Evolutionary conservation across 257 asterid species (phyloP).

Genomic region (Primulina huaijiensis): DNA sequence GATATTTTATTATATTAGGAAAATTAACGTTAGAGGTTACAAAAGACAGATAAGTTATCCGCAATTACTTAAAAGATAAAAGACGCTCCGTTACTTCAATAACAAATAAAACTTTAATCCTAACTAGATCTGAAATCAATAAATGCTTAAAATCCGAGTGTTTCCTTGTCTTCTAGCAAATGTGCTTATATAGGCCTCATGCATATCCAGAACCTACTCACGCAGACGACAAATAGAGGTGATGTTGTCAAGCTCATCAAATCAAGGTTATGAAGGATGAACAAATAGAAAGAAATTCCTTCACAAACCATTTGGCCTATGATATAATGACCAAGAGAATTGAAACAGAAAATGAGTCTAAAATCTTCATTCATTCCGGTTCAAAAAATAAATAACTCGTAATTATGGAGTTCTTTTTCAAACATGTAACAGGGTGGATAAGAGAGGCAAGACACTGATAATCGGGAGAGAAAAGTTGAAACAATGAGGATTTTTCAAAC

Average conservation of each 20-base stretch:
- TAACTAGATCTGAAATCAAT: no score
- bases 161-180: conserved; percentile 1
- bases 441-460: neutral
- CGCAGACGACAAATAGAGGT: conserved; percentile 2
- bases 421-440: conserved; percentile 3
- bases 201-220: conserved; percentile 1
- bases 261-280: neutral
- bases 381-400: conserved; percentile 8
- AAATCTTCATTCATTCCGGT: neutral
- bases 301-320: neutral
- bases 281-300: neutral
- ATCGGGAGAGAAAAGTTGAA: conserved; percentile 1
- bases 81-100: no score
- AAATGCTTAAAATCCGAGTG: no score
- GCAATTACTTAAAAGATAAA: no score
- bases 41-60: no score
- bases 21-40: no score
- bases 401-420: conserved; percentile 6
- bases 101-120: no score
- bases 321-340: neutral
- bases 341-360: neutral
- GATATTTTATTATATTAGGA: no score
- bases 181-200: conserved; percentile 5
- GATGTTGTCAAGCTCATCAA: conserved; percentile 12
- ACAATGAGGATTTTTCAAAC: neutral